Base-by-base conservation (phyloP, 179 eudicot genomes). In the Spinacia oleracea region DNA sequence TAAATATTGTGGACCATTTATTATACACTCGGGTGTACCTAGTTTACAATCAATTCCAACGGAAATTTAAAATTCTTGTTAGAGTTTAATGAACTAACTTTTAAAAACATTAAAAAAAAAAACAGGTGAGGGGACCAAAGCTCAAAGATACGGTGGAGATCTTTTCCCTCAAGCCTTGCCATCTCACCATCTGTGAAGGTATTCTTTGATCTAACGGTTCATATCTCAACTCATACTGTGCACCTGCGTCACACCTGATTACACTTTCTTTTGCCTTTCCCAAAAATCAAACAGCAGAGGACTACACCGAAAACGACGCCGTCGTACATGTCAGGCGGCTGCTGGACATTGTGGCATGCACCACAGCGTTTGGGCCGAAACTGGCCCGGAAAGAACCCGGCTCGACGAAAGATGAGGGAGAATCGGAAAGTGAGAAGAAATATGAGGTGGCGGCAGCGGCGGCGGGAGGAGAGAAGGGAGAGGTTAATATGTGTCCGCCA, bases 261-360 rank as follows among this genome's bases (percentile, higher is more conserved):
- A 71, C 42, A 38, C 16, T 9, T 31, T 16, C 11, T 43, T 42
- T 8, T 8, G 16, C 8, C 0, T 11, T 46, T 9, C 11, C 0
- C 1, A 8, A 45, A 8, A 12, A 59, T 1, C 4, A 25, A n/a
- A 10, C 9, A 9, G 59, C 91, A 94, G 98, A 91, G 88, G 90
- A 90, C 34, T 94, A 94, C 78, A 86, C 76, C 3, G 96, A 91
- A 74, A 83, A 78, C 70, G 89, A 78, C 42, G 89, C 92, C 72
- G 83, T 93, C 23, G 73, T 84, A 20, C 98, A 94, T 86, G 84
- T 94, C 50, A 79, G 98, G 66, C 93, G 98, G n/a, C 82, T 94
- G 14, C 86, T 92, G 15, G 97, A 94, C 87, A 87, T 93, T 8
- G 97, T 88, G 5, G 98, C 97, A 0, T 94, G 97, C 88, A 90